These are phyloP conservation scores for Pseudonitzschia multiseries DNA, from an alignment of 108 stramenopile species.

Conservation along the genomic window DNA sequence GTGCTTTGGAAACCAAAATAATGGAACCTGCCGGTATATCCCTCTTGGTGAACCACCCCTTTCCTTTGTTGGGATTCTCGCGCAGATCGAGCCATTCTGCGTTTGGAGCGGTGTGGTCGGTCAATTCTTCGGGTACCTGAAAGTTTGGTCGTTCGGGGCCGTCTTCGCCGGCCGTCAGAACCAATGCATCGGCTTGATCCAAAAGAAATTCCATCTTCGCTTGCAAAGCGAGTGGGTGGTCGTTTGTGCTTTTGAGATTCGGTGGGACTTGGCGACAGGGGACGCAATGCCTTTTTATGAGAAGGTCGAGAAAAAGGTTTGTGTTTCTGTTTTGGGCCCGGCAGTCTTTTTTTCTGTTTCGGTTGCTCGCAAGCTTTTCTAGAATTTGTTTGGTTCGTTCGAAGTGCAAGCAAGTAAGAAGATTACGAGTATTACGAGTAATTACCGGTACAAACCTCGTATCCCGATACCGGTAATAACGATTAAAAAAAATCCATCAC, in stretches of 20 bases:
- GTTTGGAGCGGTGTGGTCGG: slow-evolving; percentile 19
- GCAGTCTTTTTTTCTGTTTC: no score
- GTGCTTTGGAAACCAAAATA: slow-evolving; percentile 54
- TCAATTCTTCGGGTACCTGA: slow-evolving; percentile 38
- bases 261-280: no score
- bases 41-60: slow-evolving; percentile 53
- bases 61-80: slow-evolving; percentile 51
- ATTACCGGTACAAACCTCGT: no score
- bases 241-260: neutral
- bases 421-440: no score
- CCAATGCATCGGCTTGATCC: slow-evolving; percentile 52
- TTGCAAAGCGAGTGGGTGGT: neutral
- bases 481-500: no score
- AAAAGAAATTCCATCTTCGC: slow-evolving; percentile 41
- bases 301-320: no score
- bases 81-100: slow-evolving; percentile 37
- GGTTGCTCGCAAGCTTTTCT: no score
- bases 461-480: no score
- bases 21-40: slow-evolving; percentile 48
- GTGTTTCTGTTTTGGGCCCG: no score
- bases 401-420: no score
- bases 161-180: slow-evolving; percentile 41
- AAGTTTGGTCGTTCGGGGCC: slow-evolving; percentile 48
- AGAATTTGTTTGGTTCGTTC: no score
- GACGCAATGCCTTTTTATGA: no score